Evolutionary conservation across 495 filamentous ascomycete genomes (phyloP).

Genomic region (Chaetomidium leptoderma): DNA sequence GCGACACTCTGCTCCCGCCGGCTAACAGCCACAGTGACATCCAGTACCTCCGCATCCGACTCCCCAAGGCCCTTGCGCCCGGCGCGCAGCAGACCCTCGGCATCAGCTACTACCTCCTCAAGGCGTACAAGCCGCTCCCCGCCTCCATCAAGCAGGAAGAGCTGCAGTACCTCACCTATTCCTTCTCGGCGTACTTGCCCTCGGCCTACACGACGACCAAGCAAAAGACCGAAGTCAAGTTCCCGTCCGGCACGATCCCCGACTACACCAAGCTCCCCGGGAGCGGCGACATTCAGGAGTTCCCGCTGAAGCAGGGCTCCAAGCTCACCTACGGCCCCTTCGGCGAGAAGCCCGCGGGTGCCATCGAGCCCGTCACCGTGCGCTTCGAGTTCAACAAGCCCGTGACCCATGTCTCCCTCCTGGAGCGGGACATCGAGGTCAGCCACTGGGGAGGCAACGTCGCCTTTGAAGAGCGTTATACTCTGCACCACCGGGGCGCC

Average conservation of each 20-base stretch:
- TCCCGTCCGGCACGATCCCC: conserved; percentile 70
- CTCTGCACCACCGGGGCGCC: conserved; percentile 79
- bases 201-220: conserved; percentile 80
- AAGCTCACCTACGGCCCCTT: conserved; percentile 94
- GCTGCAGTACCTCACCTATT: conserved; percentile 78
- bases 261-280: conserved; percentile 75
- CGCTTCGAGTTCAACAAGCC: conserved; percentile 97
- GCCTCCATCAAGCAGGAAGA: conserved; percentile 74
- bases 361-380: conserved; percentile 63
- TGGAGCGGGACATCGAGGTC: conserved; percentile 90
- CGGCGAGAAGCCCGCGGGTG: conserved; percentile 67
- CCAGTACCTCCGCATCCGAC: conserved; percentile 78
- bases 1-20: neutral
- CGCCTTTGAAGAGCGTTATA: conserved; percentile 90
- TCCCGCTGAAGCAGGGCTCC: conserved; percentile 77
- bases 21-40: conserved; percentile 51
- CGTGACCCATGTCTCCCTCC: conserved; percentile 63
- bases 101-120: conserved; percentile 76
- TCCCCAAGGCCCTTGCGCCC: conserved; percentile 69
- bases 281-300: conserved; percentile 56
- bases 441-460: conserved; percentile 98
- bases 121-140: conserved; percentile 71
- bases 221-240: conserved; percentile 95
- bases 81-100: conserved; percentile 76
- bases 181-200: conserved; percentile 74